Conservation (phyloP, 306 rosid species). For the Boehmeria nivea region DNA sequence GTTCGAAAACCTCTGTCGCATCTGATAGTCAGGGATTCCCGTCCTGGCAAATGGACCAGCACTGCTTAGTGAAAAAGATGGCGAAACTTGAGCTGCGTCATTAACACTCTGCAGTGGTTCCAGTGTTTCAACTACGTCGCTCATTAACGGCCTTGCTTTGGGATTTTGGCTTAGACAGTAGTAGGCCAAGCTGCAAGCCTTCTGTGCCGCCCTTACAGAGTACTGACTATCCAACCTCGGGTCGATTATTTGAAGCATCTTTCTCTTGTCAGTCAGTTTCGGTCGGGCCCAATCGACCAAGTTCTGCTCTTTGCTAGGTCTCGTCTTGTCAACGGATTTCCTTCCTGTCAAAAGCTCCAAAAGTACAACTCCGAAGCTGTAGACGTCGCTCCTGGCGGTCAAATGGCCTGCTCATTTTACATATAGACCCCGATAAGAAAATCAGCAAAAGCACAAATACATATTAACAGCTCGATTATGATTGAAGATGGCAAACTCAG, state of each 20-base stretch:
- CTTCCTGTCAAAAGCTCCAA: slow-evolving; percentile 96
- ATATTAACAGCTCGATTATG: no score
- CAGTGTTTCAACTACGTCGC: slow-evolving; percentile 94
- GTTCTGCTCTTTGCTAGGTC: slow-evolving; percentile 94
- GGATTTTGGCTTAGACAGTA: slow-evolving; percentile 98
- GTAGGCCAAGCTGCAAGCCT: slow-evolving; percentile 99
- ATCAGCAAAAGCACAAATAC: background rate
- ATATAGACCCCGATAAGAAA: slow-evolving; percentile 20
- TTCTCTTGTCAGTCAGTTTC: slow-evolving; percentile 93
- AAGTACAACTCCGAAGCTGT: slow-evolving; percentile 97
- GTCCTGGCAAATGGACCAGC: slow-evolving; percentile 53
- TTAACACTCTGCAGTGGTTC: slow-evolving; percentile 86
- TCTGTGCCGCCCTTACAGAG: slow-evolving; percentile 94
- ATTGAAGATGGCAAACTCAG: no score
- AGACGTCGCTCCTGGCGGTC: slow-evolving; percentile 96
- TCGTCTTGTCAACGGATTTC: slow-evolving; percentile 88
- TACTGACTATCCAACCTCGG: slow-evolving; percentile 92
- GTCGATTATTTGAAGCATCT: slow-evolving; percentile 89
- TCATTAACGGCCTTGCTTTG: slow-evolving; percentile 99
- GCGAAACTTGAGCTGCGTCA: slow-evolving; percentile 51
- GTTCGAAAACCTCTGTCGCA: slow-evolving; percentile 66
- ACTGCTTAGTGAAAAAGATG: slow-evolving; percentile 38
- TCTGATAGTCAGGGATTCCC: slow-evolving; percentile 59
- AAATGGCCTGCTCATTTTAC: slow-evolving; percentile 76
- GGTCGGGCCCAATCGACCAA: slow-evolving; percentile 99